phyloP scores from a whole-genome alignment of 768 basidiomycete genomes.

The Agaricus blazei region DNA sequence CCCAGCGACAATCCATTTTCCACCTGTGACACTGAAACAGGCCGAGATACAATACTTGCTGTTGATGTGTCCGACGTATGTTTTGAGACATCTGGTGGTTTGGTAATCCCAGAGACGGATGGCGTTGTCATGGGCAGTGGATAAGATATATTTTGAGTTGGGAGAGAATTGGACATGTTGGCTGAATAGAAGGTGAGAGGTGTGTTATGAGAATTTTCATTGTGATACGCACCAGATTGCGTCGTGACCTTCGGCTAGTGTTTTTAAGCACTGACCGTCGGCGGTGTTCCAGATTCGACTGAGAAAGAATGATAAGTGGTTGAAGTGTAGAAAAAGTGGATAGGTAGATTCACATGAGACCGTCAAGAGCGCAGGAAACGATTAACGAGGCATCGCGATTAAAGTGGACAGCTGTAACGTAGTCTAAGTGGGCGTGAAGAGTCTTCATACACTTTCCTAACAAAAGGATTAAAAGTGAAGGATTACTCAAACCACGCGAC shows the following conservation, averaged over 20 bases:
- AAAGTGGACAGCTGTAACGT: conserved; percentile 92
- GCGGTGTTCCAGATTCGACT: conserved; percentile 96
- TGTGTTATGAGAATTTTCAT: neutral
- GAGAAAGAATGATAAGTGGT: conserved; percentile 5
- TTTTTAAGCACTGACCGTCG: conserved; percentile 94
- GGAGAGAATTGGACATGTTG: conserved; percentile 94
- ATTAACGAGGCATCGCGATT: conserved; percentile 89
- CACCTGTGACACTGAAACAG: conserved; percentile 80
- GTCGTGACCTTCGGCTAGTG: conserved; percentile 84
- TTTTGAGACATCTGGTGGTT: conserved; percentile 84
- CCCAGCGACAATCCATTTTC: conserved; percentile 88
- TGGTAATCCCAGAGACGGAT: conserved; percentile 97
- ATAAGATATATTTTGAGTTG: conserved; percentile 91
- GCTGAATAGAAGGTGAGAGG: conserved; percentile 28
- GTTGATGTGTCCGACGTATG: conserved; percentile 81
- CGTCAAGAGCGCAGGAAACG: conserved; percentile 89
- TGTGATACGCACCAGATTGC: conserved; percentile 61
- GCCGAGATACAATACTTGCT: conserved; percentile 80
- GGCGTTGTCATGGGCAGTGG: conserved; percentile 88
- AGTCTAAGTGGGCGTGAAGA: conserved; percentile 90
- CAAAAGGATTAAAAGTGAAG: neutral
- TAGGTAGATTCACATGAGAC: conserved; percentile 70
- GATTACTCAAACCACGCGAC: no score
- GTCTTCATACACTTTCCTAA: conserved; percentile 82
- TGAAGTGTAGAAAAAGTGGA: neutral